Conservation (phyloP, 768 basidiomycete genomes). For the Paxillus rubicundulus region DNA sequence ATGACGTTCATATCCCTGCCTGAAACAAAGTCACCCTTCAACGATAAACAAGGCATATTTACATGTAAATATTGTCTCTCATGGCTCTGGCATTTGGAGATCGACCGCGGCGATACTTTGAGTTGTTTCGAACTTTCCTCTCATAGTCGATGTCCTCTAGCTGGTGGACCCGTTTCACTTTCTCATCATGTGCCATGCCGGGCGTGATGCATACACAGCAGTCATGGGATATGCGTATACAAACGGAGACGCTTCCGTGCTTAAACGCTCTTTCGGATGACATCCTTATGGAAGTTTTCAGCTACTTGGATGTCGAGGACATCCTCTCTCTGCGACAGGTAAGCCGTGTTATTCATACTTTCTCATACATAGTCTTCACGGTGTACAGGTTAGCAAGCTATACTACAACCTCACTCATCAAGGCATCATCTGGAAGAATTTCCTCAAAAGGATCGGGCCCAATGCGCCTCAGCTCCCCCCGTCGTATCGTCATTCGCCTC, state of each 20-base stretch:
- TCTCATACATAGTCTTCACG: background rate
- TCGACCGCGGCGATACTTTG: background rate
- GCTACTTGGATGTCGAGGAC: constrained; percentile 37
- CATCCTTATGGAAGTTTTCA: constrained; percentile 37
- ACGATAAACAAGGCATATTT: constrained; percentile 15
- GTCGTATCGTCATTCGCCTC: constrained; percentile 43
- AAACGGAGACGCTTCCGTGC: constrained; percentile 24
- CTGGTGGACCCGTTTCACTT: constrained; percentile 22
- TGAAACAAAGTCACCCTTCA: constrained; percentile 21
- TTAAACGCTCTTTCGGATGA: constrained; percentile 36
- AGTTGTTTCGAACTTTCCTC: constrained; percentile 6
- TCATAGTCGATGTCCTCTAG: constrained; percentile 20
- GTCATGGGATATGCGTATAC: constrained; percentile 28
- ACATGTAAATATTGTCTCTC: constrained; percentile 20
- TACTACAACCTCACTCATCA: constrained; percentile 66
- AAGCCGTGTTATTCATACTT: constrained; percentile 7
- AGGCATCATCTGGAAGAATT: constrained; percentile 66
- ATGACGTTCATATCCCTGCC: constrained; percentile 7
- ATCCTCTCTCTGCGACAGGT: constrained; percentile 38
- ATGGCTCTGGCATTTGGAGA: background rate
- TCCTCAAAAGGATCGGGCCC: constrained; percentile 51
- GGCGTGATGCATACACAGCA: constrained; percentile 12
- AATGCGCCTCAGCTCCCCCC: constrained; percentile 63
- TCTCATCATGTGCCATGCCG: constrained; percentile 16
- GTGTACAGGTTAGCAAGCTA: constrained; percentile 50